Evolutionary conservation across 192 early-diverging fungal genomes (phyloP), one percentile per base, ranked within the genome.

Genomic region (Borealophlyctis nickersoniae): DNA sequence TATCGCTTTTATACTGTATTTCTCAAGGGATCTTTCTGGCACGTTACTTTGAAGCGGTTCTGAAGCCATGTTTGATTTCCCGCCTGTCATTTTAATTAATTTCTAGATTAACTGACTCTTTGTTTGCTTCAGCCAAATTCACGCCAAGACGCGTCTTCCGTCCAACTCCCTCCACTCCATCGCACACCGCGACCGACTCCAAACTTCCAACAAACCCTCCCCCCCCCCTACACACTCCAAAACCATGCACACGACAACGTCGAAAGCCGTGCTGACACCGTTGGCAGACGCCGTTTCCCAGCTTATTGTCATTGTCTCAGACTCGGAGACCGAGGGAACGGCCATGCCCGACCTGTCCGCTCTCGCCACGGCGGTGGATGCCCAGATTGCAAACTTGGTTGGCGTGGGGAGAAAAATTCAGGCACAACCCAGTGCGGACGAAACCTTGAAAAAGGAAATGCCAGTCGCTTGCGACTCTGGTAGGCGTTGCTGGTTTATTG

Each of bases 261-360:
- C 72, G 55, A 79, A 79, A 39, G 52, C 72, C 3, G 69, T 84
- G n/a, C 63, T 84, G 1, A 52, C 65, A 16, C 82, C 82, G 9
- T 66, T 84, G 13, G 79, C 82, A n/a, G 79, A 84, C 23, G 75
- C 78, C 7, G 82, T 84, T 19, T 61, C 73, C 16, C 51, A 70
- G 7, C 66, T 84, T 13, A 81, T 84, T 24, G 63, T 81, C 36
- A 81, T 81, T 34, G 73, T 79, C 14, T 73, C 75, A 0, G 79
- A 84, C 33, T 62, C 77, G 13, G 77, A 84, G 62, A 69, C 77
- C 32, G 70, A 63, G 11, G 39, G 49, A 27, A 53, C 71, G 19
- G 63, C 79, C 3, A 81, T 78, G 59, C 79, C 82, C 9, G 78
- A 84, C 51, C 65, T 84, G 7, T 51, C 69, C 1, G 56, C 63